Conservation (phyloP, 169 alveolate species). For the Fabrea salina region DNA sequence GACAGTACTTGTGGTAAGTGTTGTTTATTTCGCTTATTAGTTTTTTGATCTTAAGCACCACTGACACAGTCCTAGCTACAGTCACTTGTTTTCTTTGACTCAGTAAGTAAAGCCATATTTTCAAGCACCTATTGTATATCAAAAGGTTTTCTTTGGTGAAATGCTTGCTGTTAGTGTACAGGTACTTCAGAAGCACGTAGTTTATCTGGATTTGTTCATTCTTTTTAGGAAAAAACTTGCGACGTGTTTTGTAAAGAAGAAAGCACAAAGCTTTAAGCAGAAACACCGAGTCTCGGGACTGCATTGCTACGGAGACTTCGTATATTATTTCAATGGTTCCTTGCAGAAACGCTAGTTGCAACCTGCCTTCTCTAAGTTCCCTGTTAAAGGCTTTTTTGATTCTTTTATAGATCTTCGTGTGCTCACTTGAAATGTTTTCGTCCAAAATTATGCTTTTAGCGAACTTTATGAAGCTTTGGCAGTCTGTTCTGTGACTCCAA, state of each 20-base stretch:
- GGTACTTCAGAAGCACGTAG: neutral
- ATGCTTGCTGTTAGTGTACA: neutral
- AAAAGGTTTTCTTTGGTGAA: neutral
- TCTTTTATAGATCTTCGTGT: neutral
- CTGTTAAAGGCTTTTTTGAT: neutral
- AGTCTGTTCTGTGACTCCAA: neutral
- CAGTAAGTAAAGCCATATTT: neutral
- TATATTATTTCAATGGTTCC: neutral
- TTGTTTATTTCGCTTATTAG: neutral
- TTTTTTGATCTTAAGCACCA: neutral
- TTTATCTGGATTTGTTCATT: neutral
- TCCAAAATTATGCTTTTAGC: neutral
- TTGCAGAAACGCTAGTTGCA: neutral
- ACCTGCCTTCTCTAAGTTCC: neutral
- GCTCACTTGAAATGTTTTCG: neutral
- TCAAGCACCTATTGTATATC: neutral
- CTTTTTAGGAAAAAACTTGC: neutral
- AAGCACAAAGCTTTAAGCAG: neutral
- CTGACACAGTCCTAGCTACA: neutral
- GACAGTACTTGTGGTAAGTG: neutral
- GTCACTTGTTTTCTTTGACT: neutral
- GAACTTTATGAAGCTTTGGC: neutral
- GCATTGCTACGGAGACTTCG: neutral
- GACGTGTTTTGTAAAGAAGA: neutral
- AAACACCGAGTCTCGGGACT: neutral